A percentile compares a stretch with the other conserved stretches of the same genome.
These are phyloP conservation scores for Cubamyces sp. DNA, from an alignment of 768 basidiomycete genomes.

Conservation along the genomic window DNA sequence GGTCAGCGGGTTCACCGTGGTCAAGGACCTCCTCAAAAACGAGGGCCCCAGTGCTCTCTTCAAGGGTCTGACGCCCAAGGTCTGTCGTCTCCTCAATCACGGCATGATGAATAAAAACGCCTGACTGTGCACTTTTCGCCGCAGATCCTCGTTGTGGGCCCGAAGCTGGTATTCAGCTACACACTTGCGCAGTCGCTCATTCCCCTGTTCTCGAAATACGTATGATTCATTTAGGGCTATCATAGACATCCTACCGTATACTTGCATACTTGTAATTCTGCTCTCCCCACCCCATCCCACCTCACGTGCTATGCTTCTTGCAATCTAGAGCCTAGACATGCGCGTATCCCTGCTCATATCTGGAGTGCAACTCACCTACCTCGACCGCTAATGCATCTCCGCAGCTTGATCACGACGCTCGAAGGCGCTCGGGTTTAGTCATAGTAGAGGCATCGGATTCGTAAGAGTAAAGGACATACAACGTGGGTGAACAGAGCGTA, in stretches of 20 bases:
- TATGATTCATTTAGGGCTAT: constrained; percentile 40
- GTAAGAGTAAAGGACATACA: constrained; percentile 15
- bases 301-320: constrained; percentile 11
- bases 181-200: constrained; percentile 96
- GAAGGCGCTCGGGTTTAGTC: not conserved
- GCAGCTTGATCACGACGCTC: not conserved
- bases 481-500: constrained; percentile 27
- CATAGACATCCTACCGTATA: not conserved
- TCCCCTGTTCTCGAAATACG: constrained; percentile 87
- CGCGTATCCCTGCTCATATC: not conserved
- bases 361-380: too few species aligned
- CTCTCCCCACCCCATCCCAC: not conserved
- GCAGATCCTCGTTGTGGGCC: constrained; percentile 93
- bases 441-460: constrained; percentile 6
- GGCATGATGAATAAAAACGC: not conserved
- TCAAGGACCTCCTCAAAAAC: constrained; percentile 83
- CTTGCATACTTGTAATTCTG: constrained; percentile 8
- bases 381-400: too few species aligned
- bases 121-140: constrained; percentile 25
- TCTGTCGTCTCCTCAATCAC: constrained; percentile 34
- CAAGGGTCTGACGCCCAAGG: constrained; percentile 98
- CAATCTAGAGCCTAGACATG: constrained; percentile 16
- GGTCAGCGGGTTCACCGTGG: constrained; percentile 76
- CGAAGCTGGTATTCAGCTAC: constrained; percentile 98
- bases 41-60: constrained; percentile 88